A percentile compares a stretch with the other conserved stretches of the same genome.
Evolutionary conservation across 2,329 filamentous ascomycete genomes (phyloP).

Genomic region (Aspergillus ochraceoroseus): DNA sequence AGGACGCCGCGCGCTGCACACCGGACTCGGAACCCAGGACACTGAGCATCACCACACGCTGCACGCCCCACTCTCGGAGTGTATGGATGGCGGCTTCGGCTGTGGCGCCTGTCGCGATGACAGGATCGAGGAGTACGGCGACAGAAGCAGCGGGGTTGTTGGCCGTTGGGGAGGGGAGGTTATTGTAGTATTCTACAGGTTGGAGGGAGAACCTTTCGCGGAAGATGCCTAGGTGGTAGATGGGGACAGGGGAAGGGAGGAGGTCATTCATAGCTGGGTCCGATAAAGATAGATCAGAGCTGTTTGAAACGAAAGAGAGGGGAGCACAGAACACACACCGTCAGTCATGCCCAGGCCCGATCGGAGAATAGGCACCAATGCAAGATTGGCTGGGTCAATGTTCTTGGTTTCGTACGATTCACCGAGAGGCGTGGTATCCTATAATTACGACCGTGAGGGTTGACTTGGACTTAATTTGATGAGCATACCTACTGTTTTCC

Average conservation of each 20-base stretch:
- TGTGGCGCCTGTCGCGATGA: conserved; percentile 91
- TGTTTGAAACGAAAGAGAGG: conserved; percentile 6
- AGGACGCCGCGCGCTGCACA: conserved; percentile 63
- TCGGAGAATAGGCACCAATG: conserved; percentile 85
- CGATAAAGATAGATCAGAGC: no score
- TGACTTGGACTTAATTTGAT: neutral
- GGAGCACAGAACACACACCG: conserved; percentile 44
- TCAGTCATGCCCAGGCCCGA: conserved; percentile 90
- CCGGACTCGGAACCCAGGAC: conserved; percentile 70
- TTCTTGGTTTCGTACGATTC: conserved; percentile 65
- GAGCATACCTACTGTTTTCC: conserved; percentile 54
- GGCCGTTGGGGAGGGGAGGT: conserved; percentile 59
- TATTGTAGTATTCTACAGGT: conserved; percentile 97
- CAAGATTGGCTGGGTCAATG: conserved; percentile 63
- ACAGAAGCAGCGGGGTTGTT: conserved; percentile 52
- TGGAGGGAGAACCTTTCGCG: conserved; percentile 81
- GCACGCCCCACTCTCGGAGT: conserved; percentile 85
- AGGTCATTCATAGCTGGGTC: conserved; percentile 72
- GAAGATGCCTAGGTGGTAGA: conserved; percentile 93
- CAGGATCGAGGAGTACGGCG: conserved; percentile 81
- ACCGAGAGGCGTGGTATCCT: conserved; percentile 76
- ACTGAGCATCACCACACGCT: conserved; percentile 68
- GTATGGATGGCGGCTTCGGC: conserved; percentile 85
- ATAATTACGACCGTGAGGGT: neutral
- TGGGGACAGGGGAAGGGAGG: conserved; percentile 71